Evolutionary conservation across 768 basidiomycete species (phyloP).

Genomic region (Naematelia encephala): DNA sequence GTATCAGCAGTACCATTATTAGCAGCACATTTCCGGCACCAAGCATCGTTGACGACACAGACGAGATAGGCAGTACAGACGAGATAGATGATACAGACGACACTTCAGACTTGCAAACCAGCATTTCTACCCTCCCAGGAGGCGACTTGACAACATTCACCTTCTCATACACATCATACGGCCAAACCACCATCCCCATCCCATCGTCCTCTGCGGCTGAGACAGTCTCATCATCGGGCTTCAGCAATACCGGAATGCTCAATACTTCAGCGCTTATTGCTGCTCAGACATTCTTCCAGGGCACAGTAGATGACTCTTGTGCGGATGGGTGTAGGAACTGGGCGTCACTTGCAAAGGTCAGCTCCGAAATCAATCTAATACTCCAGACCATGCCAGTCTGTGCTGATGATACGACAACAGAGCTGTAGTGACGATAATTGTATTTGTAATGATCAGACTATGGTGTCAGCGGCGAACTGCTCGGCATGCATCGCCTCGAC

Average conservation of each 20-base stretch:
- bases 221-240: neutral
- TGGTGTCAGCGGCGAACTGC: conserved; percentile 6
- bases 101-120: no score
- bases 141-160: neutral
- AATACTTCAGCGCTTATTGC: conserved; percentile 8
- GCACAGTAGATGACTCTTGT: conserved; percentile 1
- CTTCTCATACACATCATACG: neutral
- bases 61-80: no score
- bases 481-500: conserved; percentile 9
- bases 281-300: conserved; percentile 6
- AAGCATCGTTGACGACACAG: no score
- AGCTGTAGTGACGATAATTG: conserved; percentile 16
- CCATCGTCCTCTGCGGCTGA: neutral
- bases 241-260: neutral
- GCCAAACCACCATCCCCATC: neutral
- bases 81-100: no score
- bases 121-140: neutral
- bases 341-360: conserved; percentile 7
- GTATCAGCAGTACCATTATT: neutral
- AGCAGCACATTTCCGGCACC: no score
- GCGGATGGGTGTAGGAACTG: conserved; percentile 9
- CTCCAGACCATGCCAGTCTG: neutral
- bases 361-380: neutral
- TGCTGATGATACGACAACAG: neutral
- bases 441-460: conserved; percentile 11